Base-by-base conservation (phyloP, 306 rosid genomes). In the Gynostemma pentaphyllum region DNA sequence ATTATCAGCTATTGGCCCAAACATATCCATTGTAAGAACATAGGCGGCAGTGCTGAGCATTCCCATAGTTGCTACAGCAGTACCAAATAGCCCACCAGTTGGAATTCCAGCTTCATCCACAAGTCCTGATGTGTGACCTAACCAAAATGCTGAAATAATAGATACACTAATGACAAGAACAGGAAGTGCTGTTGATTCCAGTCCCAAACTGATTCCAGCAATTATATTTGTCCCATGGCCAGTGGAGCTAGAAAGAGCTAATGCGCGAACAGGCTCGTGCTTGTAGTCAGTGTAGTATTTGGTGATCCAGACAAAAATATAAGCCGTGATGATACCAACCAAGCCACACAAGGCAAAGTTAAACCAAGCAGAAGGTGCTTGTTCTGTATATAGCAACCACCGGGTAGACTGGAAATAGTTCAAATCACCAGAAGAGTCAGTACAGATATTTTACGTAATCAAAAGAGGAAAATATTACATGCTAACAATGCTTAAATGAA, bases 21-120 rank as follows among this genome's bases (percentile, higher is more conserved):
- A 92, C 99, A 92, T 92, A 82, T 92, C 99, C 99, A 92, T 92
- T 21, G 99, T 92, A 69, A 92, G 99, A 74, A 92, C 86, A 76
- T 92, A 92, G 42, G 96, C 99, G 71, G 99, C 99, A 71, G 96
- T 92, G 82, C 99, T 92, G 70, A 92, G 90, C 99, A 92, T 92
- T 70, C 99, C 99, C 99, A 92, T 92, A 48, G 95, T 92, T 48
- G 99, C 99, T 67, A 92, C 99, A 81, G 96, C 95, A 50, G 99
- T 92, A 64, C 99, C 99, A 74, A 92, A 92, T 61, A 92, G 85
- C 71, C 99, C 99, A 50, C 99, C 99, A 44, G 82, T 92, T 72
- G 94, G 94, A 55, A 45, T 83, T 74, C 99, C 99, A 29, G 67
- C 69, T 76, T 82, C 96, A 41, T 92, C 99, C 54, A 86, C 72